Conservation (phyloP, 176 grass and related monocot genomes). For the Triticum dicoccoides region DNA sequence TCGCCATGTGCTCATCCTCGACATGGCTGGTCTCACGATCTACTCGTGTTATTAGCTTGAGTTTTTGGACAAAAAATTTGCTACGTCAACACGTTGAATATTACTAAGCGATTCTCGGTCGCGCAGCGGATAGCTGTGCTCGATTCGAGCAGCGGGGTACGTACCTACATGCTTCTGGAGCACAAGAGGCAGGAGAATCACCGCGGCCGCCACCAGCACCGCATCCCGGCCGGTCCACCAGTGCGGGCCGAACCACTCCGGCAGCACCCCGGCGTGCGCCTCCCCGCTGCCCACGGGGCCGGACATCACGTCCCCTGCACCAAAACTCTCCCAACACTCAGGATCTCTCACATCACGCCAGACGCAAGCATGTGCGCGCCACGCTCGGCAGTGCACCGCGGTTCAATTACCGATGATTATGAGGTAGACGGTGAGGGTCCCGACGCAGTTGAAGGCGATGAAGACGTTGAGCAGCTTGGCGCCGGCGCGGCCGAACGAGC, state of each 20-base stretch:
- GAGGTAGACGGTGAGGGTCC: constrained; percentile 70
- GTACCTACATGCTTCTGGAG: constrained; percentile 68
- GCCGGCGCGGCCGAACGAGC: constrained; percentile 52
- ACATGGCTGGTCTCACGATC: not conserved
- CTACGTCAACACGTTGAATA: too few relatives aligned
- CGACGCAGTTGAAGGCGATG: constrained; percentile 50
- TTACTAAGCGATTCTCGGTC: not conserved
- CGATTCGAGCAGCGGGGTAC: not conserved
- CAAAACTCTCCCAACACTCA: not conserved
- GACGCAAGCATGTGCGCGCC: not conserved
- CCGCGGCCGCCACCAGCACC: constrained; percentile 42
- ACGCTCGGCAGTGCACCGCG: not conserved
- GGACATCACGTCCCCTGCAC: constrained; percentile 75
- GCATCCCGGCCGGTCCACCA: constrained; percentile 77
- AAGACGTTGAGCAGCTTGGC: constrained; percentile 55
- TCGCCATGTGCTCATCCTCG: not conserved
- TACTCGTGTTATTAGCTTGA: too few relatives aligned
- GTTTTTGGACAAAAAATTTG: too few relatives aligned
- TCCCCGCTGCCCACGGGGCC: constrained; percentile 32
- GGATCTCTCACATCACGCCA: not conserved
- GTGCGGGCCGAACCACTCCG: constrained; percentile 68
- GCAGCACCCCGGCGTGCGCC: constrained; percentile 47
- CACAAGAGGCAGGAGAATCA: constrained; percentile 57
- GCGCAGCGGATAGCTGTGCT: not conserved
- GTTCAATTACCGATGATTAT: constrained; percentile 54